A percentile compares a stretch with the other conserved stretches of the same genome.
phyloP scores from a whole-genome alignment of 1,284 basidiomycete species.

The Wolfiporia cocos region DNA sequence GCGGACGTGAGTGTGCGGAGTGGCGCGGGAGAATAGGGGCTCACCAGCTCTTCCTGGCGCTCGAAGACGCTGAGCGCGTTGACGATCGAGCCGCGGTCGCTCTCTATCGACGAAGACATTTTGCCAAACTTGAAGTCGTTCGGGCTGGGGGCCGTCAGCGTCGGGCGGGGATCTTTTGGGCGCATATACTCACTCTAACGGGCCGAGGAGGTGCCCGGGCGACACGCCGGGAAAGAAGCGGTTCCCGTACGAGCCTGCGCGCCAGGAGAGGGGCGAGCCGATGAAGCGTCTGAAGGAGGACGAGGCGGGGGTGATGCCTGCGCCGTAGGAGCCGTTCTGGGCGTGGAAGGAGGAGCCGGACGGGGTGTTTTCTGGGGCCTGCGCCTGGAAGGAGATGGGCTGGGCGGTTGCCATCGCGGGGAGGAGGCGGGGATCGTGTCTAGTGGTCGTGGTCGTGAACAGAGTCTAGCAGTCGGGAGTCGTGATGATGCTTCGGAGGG shows the following conservation, averaged over 20 bases:
- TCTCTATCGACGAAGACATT: slow-evolving; percentile 53
- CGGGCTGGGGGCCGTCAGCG: slow-evolving; percentile 28
- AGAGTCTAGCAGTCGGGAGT: too few species aligned
- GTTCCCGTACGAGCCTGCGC: slow-evolving; percentile 54
- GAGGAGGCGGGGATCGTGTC: slow-evolving; percentile 5
- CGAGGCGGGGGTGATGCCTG: slow-evolving; percentile 57
- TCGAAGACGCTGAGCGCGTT: slow-evolving; percentile 65
- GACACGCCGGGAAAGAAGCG: slow-evolving; percentile 55
- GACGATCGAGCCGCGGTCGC: slow-evolving; percentile 54
- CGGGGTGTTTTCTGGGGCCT: slow-evolving; percentile 26
- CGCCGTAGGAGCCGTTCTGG: slow-evolving; percentile 38
- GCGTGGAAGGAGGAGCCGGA: slow-evolving; percentile 45
- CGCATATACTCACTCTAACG: slow-evolving; percentile 48
- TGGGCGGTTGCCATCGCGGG: slow-evolving; percentile 44
- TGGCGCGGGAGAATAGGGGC: too few species aligned
- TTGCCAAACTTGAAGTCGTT: slow-evolving; percentile 49
- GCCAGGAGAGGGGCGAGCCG: slow-evolving; percentile 67
- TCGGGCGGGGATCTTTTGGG: neutral
- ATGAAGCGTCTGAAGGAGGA: slow-evolving; percentile 62
- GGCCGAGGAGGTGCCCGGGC: slow-evolving; percentile 54
- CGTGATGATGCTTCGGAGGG: too few species aligned
- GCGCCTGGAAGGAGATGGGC: slow-evolving; percentile 39
- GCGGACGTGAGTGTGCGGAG: too few species aligned
- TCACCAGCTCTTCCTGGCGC: slow-evolving; percentile 62
- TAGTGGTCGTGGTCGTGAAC: slow-evolving; percentile 2